Base-by-base conservation (phyloP, 2,329 filamentous ascomycete genomes). In the Thielaviopsis cerberus region DNA sequence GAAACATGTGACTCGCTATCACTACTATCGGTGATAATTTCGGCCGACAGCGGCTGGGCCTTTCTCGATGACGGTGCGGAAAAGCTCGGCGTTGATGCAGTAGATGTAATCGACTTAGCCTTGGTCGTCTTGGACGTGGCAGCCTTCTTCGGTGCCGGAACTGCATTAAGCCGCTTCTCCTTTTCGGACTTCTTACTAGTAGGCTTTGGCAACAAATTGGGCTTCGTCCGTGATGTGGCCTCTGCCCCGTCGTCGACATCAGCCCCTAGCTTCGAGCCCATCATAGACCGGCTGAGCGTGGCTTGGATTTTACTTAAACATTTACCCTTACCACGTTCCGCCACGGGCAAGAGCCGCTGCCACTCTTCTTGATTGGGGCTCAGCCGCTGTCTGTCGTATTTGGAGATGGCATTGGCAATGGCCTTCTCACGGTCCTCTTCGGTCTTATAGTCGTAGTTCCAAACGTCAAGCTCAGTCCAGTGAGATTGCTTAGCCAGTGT, bases 391-490 rank as follows among this genome's bases (percentile, higher is more conserved):
- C 76, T 78, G 66, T 84, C 81, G 62, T 77, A 84, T 57, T 75
- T 70, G 61, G 72, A 75, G 59, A 82, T 73, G 15, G 81, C 80
- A 63, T 81, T 76, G 68, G 85, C 73, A 65, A 83, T 76, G 62
- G 78, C 75, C 64, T 74, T 69, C 66, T 87, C 73, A 27, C 81
- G 76, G 61, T 80, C 74, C 30, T 76, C 74, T 20, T 73, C 68
- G 41, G 67, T 71, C 51, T 72, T 70, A 64, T 83, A 84, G 26
- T 76, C 70, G 66, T 81, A 82, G 59, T 74, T 76, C 74, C 77
- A 84, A 23, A 82, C 77, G 63, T 84, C 80, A 15, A 84, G 72
- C 62, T 84, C 81, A 67, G 76, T 82, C 75, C 76, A 84, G 62
- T 74, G 78, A 24, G 72, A 69, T 20, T 55, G 53, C 68, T 78